Percentiles rank a stretch among this genome's conserved stretches.
Conservation (phyloP, 345 rosid species). For the Heritiera fomes region DNA sequence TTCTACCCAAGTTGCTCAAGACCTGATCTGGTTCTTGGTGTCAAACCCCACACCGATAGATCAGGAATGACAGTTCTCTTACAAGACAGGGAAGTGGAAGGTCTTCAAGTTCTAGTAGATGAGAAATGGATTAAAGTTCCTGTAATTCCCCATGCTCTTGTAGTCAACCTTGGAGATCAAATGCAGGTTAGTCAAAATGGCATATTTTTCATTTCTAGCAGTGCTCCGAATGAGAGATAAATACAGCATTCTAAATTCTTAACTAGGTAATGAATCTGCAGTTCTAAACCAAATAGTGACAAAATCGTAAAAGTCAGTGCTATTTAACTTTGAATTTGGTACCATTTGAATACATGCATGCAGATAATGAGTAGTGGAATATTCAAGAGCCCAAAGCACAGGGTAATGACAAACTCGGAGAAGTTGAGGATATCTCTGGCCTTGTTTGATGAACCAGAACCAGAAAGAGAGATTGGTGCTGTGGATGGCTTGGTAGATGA, state of each 20-base stretch:
- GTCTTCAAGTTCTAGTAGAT: conserved; percentile 42
- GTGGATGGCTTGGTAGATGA: conserved; percentile 32
- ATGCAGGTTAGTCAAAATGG: conserved; percentile 35
- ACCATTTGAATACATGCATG: conserved; percentile 12
- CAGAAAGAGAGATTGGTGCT: conserved; percentile 39
- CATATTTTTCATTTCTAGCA: neutral
- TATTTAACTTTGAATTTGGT: neutral
- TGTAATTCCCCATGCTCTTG: conserved; percentile 42
- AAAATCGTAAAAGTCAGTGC: neutral
- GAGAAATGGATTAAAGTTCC: conserved; percentile 47
- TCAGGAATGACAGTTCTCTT: conserved; percentile 51
- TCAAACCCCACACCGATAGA: conserved; percentile 56
- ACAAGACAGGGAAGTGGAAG: conserved; percentile 48
- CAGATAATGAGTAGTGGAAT: conserved; percentile 61
- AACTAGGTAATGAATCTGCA: neutral
- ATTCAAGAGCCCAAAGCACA: conserved; percentile 49
- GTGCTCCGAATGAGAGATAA: neutral
- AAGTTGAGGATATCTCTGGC: conserved; percentile 47
- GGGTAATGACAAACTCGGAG: conserved; percentile 47
- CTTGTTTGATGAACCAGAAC: conserved; percentile 40
- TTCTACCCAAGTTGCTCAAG: conserved; percentile 49
- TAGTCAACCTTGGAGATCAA: conserved; percentile 53
- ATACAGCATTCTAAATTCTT: too few species aligned
- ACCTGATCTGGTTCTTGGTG: conserved; percentile 46
- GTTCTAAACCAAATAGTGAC: neutral